Percentiles rank a stretch among this genome's conserved stretches.
These are phyloP conservation scores for Sugiyamaella pinicola DNA, from an alignment of 1,139 yeast species.

Conservation along the genomic window DNA sequence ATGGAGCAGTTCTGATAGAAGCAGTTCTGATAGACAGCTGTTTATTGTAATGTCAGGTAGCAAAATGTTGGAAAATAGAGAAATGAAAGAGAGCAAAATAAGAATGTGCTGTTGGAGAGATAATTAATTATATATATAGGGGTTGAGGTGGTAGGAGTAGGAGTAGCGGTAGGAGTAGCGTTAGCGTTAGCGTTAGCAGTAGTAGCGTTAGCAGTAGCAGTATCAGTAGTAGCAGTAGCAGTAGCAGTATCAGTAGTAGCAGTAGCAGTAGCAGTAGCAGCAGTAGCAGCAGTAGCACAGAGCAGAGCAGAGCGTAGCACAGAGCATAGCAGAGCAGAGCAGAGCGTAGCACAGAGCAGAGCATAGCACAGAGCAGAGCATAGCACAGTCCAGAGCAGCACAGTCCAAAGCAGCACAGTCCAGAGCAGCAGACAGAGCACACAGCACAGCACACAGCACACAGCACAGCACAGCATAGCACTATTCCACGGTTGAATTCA, in stretches of 20 bases:
- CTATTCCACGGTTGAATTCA: no score
- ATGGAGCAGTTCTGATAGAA: no score
- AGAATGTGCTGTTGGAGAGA: background rate
- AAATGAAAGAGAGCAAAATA: background rate
- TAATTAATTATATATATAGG: background rate
- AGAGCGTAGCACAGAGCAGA: background rate
- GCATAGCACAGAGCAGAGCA: no score
- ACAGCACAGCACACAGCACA: no score
- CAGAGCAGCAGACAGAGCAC: no score
- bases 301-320: background rate
- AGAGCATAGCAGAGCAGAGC: background rate
- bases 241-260: background rate
- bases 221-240: background rate
- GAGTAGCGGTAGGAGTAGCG: background rate
- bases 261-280: background rate
- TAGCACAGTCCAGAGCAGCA: no score
- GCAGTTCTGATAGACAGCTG: no score
- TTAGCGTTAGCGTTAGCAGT: background rate
- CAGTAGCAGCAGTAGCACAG: background rate
- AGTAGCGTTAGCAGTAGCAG: background rate
- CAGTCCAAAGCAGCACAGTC: no score
- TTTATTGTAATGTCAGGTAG: no score
- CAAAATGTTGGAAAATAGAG: background rate
- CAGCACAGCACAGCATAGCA: no score
- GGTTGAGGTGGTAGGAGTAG: background rate